Evolutionary conservation across 176 grass and related monocot species (phyloP), one percentile per base, ranked within the genome.

Genomic region (sorghum (Sorghum bicolor)): DNA sequence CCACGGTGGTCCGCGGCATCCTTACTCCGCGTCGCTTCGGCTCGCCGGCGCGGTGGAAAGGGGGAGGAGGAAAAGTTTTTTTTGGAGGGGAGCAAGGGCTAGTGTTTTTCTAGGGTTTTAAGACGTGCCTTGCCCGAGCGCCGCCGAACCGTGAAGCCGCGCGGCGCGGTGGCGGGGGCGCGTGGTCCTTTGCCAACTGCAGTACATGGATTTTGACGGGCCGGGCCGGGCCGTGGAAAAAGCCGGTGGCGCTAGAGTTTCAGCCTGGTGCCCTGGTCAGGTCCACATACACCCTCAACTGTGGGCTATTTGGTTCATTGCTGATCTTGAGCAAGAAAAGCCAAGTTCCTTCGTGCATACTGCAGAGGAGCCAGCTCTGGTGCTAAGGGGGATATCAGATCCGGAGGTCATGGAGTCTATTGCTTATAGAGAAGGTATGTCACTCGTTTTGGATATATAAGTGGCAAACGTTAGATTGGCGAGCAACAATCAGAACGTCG

Each of bases 1-100:
- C 9, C 41, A 76, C 72, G 47, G 73, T 94, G 24, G 79, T 90
- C 79, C 93, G 89, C 75, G 93, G 93, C 97, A 96, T 98, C 78
- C 37, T 82, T 86, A 24, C 79, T 10, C 65, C 17, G 65, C 15
- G 30, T 65, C 15, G 20, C 15, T 64, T 68, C 62, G 24, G 17
- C 34, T 68, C 63, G 69, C 65, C 83, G 48, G 64, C 64, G 34
- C 5, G 3, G 57, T 25, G 16, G 13, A 64, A 13, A 71, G 19
- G 13, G 65, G 41, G 2, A 24, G 47, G 47, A 6, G 44, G 44
- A 55, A 47, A 15, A 4, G 1, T 19, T 6, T 19, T 50, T 48
- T 45, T 37, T 37, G 52, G 70, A 39, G 25, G 60, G 0, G 6
- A 2, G 8, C 24, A 29, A 61, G 36, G 29, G 45, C 60, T 33